Base-by-base conservation (phyloP, 2,329 filamentous ascomycete genomes). In the Aspergillus fumigatiaffinis region DNA sequence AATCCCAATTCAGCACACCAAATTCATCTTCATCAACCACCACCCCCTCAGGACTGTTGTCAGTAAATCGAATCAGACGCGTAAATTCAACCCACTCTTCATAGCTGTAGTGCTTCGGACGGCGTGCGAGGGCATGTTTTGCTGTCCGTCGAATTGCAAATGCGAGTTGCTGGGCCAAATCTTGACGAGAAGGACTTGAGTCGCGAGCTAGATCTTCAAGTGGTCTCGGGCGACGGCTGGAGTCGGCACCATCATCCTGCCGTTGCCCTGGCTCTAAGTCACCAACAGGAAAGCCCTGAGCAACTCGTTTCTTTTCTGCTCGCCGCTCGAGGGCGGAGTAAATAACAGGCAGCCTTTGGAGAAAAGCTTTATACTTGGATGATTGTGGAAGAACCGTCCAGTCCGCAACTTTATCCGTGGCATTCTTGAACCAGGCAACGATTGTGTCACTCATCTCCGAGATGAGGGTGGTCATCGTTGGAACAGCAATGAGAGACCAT, bases 41-140 rank as follows among this genome's bases (percentile, higher is more conserved):
- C 2, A 74, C 66, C 46, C 71, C 69, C 2, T 69, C 65, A 2
- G 73, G 64, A 12, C 64, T 63, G 7, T 68, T 74, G 53, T 66
- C 70, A 41, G 73, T 82, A 62, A 87, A 86, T 2, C 82, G 78
- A 41, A 96, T 89, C 32, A 96, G 80, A 23, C 84, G 83, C 7
- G 92, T 87, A 65, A 91, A 94, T 77, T 90, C 90, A 0, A 89
- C 88, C 92, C 92, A 96, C 69, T 96, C 88, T 63, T 92, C 86
- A 61, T 92, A 97, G 0, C 79, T 80, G 70, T 96, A 97, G 54
- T 81, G 82, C 55, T 86, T 86, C 0, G 82, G 79, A 2, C 54
- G 21, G 1, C 57, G 51, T 3, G 25, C 25, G 1, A 61, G 28
- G 2, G 50, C 60, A 23, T 64, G 60, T 9, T 51, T 53, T 3